Base-by-base conservation (phyloP, 768 basidiomycete species). In the Leccinellum rugosiceps region DNA sequence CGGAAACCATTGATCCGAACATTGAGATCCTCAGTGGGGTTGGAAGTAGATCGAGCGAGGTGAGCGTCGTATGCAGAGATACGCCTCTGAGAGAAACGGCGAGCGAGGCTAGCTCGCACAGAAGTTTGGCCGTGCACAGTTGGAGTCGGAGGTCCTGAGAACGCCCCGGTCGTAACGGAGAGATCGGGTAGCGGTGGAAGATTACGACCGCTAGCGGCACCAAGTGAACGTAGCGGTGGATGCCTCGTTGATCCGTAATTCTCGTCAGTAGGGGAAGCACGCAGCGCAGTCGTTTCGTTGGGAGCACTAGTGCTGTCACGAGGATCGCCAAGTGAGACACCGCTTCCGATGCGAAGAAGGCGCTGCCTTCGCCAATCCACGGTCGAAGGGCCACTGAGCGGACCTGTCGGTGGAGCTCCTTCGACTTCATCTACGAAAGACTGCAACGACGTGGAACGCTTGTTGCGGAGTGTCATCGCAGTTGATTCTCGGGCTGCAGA, bases 1-100 rank as follows among this genome's bases (percentile, higher is more conserved):
- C 92, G 87, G 56, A 92, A 86, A 34, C 94, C 94, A 63, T 96
- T 96, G 50, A 85, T 84, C 66, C 83, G 85, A 31, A 84, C 78
- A 56, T 85, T 87, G 17, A 79, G 69, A 46, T 81, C 83, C 17
- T 77, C 69, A 7, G 77, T 81, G 44, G 70, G 60, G 48, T 67
- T 70, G 25, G 70, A 70, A 60, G 38, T 67, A 65, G 58, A 75
- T 71, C 62, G 75, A 25, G 57, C 68, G 19, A 73, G 64, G 7
- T 72, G 70, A 5, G 80, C 80, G 63, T 92, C 90, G 59, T 92
- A 92, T 3, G 87, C 82, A 3, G 88, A 86, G 55, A 90, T 86
- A 0, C 86, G 87, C 9, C 89, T 81, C 63, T 83, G 80, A 35
- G 75, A 68, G 41, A 66, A 61, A 50, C 70, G 76, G 49, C 83